Evolutionary conservation across 306 rosid species (phyloP), one percentile per base, ranked within the genome.

Genomic region (Mimosa bimucronata): DNA sequence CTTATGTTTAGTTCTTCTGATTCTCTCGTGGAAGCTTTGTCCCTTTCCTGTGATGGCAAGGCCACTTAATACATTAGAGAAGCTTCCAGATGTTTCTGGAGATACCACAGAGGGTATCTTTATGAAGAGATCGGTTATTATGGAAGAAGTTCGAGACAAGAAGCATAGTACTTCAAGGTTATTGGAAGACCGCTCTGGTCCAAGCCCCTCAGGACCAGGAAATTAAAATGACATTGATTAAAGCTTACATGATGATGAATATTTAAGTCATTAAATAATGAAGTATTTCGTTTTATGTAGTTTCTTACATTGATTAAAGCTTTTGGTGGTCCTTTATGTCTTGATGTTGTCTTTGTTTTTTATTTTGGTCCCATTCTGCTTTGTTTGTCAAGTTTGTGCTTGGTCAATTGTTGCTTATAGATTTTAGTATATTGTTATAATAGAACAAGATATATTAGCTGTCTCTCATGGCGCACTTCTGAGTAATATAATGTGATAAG

Each of bases 41-140:
- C 30, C 37, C 44, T 25, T 8, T 13, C 44, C 25, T 66, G 77
- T 71, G 74, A 57, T 45, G 60, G 82, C 84, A 31, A 50, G 88
- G 30, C 70, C 79, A 23, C 31, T 79, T 14, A 66, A 65, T 45
- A 72, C 60, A 1, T 28, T 28, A 6, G 67, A 61, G n/a, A 28
- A 28, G 67, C 67, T 4, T 61, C 9, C 10, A 13, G 40, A 61
- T 13, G n/a, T 61, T 28, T 18, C 14, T 34, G 41, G 37, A 70
- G 77, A 45, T 25, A 46, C 55, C n/a, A 48, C 25, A 14, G 41
- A 38, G 14, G 61, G 25, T 41, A 58, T 18, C 45, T 66, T 34
- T 66, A 9, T 28, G n/a, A 61, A 37, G 38, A 61, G 40, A 28
- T 61, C 67, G 14, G 38, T 34, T 34, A 5, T 28, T 6, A 28